A percentile compares a stretch with the other conserved stretches of the same genome.
Conservation (phyloP, 2,329 filamentous ascomycete genomes). For the Phialophora tarda region DNA sequence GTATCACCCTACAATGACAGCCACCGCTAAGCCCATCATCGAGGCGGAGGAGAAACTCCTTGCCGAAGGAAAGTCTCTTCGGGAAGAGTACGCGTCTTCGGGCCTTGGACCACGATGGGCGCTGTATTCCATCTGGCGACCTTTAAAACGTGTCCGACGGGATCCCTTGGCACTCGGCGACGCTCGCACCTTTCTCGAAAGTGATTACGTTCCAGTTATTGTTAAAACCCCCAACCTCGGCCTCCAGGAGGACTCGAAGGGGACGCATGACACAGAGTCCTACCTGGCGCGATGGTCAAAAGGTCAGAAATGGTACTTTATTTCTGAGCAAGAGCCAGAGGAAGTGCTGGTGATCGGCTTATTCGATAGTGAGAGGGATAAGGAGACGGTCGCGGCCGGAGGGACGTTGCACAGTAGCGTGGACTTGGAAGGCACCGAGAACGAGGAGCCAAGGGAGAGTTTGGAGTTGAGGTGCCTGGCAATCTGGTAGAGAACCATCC, state of each 20-base stretch:
- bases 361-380: constrained; percentile 34
- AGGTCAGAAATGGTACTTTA: constrained; percentile 37
- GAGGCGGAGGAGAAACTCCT: constrained; percentile 46
- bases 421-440: constrained; percentile 31
- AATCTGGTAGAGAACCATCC: constrained; percentile 24
- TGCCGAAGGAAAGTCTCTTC: constrained; percentile 32
- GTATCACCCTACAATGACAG: constrained; percentile 38
- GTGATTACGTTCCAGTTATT: constrained; percentile 33
- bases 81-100: constrained; percentile 27
- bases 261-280: constrained; percentile 30
- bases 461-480: constrained; percentile 35
- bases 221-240: constrained; percentile 34
- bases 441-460: constrained; percentile 32
- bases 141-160: constrained; percentile 35
- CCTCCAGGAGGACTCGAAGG: constrained; percentile 20
- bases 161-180: constrained; percentile 36
- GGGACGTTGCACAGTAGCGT: constrained; percentile 35
- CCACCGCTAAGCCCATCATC: constrained; percentile 38
- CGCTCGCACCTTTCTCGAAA: constrained; percentile 33
- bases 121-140: constrained; percentile 39
- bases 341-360: constrained; percentile 34
- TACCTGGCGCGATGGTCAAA: constrained; percentile 34
- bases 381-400: constrained; percentile 34
- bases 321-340: constrained; percentile 33
- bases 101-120: constrained; percentile 36